Conservation (phyloP, 192 early-diverging fungal genomes). For the Coemansia sp. region DNA sequence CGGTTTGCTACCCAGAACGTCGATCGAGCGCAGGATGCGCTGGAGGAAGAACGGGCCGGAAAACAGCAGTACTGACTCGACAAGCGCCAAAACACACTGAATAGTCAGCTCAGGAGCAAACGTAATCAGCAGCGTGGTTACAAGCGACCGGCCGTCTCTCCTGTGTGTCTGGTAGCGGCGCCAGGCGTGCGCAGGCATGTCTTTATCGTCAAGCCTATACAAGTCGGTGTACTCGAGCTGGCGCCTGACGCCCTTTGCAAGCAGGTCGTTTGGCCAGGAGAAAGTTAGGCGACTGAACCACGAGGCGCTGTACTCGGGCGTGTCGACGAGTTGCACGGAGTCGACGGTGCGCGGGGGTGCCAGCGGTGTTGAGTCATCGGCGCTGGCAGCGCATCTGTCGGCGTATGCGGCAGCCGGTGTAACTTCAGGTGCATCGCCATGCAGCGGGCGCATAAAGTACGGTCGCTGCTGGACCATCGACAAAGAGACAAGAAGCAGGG, state of each 20-base stretch:
- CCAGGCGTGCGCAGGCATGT: slow-evolving; percentile 50
- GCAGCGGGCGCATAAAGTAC: slow-evolving; percentile 11
- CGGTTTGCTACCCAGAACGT: slow-evolving; percentile 21
- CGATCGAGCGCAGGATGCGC: slow-evolving; percentile 57
- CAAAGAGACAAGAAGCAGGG: neutral
- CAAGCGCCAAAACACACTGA: slow-evolving; percentile 41
- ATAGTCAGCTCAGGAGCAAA: slow-evolving; percentile 46
- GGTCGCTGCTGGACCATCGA: slow-evolving; percentile 28
- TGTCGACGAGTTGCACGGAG: slow-evolving; percentile 18
- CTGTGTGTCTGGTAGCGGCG: slow-evolving; percentile 22
- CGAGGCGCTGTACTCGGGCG: slow-evolving; percentile 28
- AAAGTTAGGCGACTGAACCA: slow-evolving; percentile 49
- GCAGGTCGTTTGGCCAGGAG: slow-evolving; percentile 58
- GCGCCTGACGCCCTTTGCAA: slow-evolving; percentile 53
- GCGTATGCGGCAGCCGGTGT: neutral
- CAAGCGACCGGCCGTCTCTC: slow-evolving; percentile 29
- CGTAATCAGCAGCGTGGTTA: slow-evolving; percentile 27
- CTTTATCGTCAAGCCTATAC: slow-evolving; percentile 50
- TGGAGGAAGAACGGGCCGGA: slow-evolving; percentile 60
- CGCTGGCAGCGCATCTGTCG: neutral
- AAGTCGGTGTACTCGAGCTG: slow-evolving; percentile 63
- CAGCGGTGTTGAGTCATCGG: slow-evolving; percentile 18
- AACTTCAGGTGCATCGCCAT: neutral
- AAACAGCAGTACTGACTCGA: slow-evolving; percentile 33
- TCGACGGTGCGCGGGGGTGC: slow-evolving; percentile 15